These are phyloP conservation scores for Metarhizium album DNA, from an alignment of 2,329 filamentous ascomycete species.

Conservation along the genomic window DNA sequence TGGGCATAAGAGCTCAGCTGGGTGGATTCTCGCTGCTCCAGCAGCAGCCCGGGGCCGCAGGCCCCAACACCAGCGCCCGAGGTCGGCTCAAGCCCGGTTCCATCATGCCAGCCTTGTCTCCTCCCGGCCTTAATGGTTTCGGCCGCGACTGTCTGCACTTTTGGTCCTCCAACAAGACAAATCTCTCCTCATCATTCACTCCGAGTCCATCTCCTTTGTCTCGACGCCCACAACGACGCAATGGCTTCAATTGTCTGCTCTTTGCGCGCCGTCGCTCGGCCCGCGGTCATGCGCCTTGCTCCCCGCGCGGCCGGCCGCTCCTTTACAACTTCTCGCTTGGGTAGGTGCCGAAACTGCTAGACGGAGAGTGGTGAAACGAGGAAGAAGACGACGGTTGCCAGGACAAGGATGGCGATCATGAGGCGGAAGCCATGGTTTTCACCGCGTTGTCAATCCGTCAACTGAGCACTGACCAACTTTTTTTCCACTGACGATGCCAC, in stretches of 20 bases:
- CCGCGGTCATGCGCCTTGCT: conserved; percentile 27
- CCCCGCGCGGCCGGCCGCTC: conserved; percentile 31
- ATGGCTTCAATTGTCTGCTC: conserved; percentile 54
- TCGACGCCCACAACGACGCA: conserved; percentile 14
- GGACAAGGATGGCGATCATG: too few species aligned
- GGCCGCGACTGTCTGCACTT: background rate
- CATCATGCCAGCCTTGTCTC: background rate
- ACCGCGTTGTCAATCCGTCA: background rate
- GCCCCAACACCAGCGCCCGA: background rate
- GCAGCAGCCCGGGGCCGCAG: background rate
- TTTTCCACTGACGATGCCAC: background rate
- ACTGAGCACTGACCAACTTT: background rate
- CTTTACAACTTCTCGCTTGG: conserved; percentile 30
- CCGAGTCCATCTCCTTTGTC: background rate
- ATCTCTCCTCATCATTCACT: background rate
- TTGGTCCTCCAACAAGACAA: background rate
- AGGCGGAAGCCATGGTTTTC: too few species aligned
- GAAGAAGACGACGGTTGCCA: background rate
- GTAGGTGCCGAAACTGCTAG: conserved; percentile 15
- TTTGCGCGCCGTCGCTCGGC: conserved; percentile 35
- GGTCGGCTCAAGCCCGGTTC: background rate
- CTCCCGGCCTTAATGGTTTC: background rate
- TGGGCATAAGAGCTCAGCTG: background rate
- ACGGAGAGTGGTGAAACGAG: background rate
- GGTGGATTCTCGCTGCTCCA: background rate